Evolutionary conservation across 306 rosid species (phyloP).

Genomic region (Rosa chinensis): DNA sequence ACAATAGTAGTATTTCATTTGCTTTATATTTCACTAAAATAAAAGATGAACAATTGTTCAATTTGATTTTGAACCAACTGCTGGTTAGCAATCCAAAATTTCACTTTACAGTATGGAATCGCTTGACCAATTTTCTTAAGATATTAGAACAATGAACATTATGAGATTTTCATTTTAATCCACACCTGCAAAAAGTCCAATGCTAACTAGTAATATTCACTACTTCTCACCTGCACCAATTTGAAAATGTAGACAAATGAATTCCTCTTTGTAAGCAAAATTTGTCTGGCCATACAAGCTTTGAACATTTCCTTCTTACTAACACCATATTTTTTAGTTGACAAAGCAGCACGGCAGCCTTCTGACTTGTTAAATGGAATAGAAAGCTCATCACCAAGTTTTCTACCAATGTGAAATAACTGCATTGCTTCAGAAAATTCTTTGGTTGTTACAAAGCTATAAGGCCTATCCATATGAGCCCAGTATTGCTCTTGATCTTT

Average conservation of each 20-base stretch:
- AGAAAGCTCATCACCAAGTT: constrained; percentile 41
- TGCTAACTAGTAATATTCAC: background rate
- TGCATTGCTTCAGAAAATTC: constrained; percentile 47
- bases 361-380: constrained; percentile 40
- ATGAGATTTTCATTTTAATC: background rate
- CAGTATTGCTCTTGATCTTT: constrained; percentile 53
- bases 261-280: constrained; percentile 42
- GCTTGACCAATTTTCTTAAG: background rate
- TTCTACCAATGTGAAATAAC: constrained; percentile 40
- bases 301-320: constrained; percentile 44
- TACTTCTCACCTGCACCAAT: constrained; percentile 37
- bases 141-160: background rate
- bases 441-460: constrained; percentile 28
- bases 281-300: constrained; percentile 40
- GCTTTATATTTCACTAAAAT: background rate
- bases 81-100: background rate
- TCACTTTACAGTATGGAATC: background rate
- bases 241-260: constrained; percentile 44
- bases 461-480: constrained; percentile 27
- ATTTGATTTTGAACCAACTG: background rate
- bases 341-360: constrained; percentile 42
- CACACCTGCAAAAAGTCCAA: background rate
- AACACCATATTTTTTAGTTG: constrained; percentile 43
- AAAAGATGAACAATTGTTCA: background rate
- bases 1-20: background rate